These are phyloP conservation scores for Mucuna pruriens DNA, from an alignment of 306 rosid genomes.

Conservation along the genomic window DNA sequence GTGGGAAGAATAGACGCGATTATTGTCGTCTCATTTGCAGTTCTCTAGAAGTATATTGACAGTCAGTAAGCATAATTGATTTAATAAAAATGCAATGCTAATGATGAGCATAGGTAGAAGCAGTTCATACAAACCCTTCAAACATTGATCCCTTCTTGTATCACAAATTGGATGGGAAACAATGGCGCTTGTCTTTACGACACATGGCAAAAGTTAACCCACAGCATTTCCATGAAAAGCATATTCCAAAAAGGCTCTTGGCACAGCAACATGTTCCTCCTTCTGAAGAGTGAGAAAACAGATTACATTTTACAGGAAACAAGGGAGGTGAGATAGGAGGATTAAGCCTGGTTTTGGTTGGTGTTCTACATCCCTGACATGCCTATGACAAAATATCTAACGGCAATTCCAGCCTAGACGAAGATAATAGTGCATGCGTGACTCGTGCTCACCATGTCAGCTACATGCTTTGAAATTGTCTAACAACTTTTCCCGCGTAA, in stretches of 20 bases:
- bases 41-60: no score
- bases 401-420: no score
- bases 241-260: constrained; percentile 58
- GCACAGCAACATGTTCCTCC: constrained; percentile 88
- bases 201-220: constrained; percentile 60
- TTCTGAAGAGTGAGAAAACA: constrained; percentile 53
- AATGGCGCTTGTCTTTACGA: constrained; percentile 70
- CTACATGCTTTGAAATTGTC: no score
- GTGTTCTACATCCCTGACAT: no score
- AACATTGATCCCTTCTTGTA: not conserved
- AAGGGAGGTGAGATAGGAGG: constrained; percentile 84
- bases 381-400: no score
- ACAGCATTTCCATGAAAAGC: constrained; percentile 69
- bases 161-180: constrained; percentile 85
- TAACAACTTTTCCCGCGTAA: no score
- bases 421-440: no score
- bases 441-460: no score
- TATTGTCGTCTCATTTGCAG: constrained; percentile 48
- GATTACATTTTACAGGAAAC: no score
- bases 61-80: constrained; percentile 9
- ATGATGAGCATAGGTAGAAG: no score
- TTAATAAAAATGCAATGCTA: not conserved
- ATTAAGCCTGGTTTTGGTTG: constrained; percentile 66
- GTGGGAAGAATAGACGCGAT: constrained; percentile 25
- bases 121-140: no score